phyloP scores from a whole-genome alignment of 805 yeast species.

The Kuraishia molischiana region DNA sequence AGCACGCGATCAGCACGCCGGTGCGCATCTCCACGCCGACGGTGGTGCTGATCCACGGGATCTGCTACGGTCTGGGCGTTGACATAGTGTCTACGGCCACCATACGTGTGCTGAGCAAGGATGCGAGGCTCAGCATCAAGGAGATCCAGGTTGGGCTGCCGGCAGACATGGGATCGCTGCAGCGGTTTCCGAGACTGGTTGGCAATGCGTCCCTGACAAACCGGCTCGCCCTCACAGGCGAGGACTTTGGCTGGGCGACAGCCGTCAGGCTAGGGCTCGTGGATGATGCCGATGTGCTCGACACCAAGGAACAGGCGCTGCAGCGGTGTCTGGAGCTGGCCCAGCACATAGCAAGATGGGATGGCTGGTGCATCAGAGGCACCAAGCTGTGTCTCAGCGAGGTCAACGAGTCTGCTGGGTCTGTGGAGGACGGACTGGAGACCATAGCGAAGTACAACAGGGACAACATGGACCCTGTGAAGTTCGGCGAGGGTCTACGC shows the following conservation, averaged over 20 bases:
- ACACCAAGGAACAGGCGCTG: constrained; percentile 38
- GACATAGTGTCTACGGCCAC: constrained; percentile 54
- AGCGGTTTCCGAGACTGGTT: constrained; percentile 47
- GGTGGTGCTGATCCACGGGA: constrained; percentile 58
- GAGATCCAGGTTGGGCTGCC: constrained; percentile 69
- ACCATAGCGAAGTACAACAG: constrained; percentile 28
- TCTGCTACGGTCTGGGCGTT: constrained; percentile 53
- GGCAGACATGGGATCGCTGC: constrained; percentile 74
- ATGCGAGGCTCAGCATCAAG: constrained; percentile 45
- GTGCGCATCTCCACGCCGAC: constrained; percentile 47
- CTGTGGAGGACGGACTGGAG: constrained; percentile 34
- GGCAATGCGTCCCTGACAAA: constrained; percentile 47
- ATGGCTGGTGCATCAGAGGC: constrained; percentile 55
- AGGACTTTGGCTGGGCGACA: constrained; percentile 40
- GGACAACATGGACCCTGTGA: background rate
- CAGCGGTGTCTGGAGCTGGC: constrained; percentile 42
- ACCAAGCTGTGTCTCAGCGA: constrained; percentile 46
- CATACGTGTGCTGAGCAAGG: constrained; percentile 46
- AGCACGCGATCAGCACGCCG: constrained; percentile 41
- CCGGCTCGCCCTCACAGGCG: constrained; percentile 56
- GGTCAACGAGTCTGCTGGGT: constrained; percentile 21
- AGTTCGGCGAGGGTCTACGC: background rate
- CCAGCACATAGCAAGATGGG: constrained; percentile 29
- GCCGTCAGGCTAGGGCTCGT: constrained; percentile 50
- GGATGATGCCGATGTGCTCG: constrained; percentile 27